Base-by-base conservation (phyloP, 495 filamentous ascomycete genomes). In the Xylaria sp. region DNA sequence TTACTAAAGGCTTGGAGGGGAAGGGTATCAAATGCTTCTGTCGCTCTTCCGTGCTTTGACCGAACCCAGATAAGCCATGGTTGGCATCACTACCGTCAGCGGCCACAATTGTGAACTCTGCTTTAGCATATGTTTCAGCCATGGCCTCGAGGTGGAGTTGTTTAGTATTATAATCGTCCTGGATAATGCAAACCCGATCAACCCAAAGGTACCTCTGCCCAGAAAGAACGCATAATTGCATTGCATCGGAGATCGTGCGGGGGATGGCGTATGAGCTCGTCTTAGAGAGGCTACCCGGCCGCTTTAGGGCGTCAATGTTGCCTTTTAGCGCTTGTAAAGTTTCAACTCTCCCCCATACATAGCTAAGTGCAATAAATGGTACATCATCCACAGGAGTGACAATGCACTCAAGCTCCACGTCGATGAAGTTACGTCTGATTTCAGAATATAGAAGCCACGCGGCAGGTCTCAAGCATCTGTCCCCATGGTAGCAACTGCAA, bases 181-280 rank as follows among this genome's bases (percentile, higher is more conserved):
- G 82, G 31, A 76, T 53, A 12, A 84, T 79, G 62, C 82, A 84
- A 29, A 80, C 72, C 26, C 69, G 66, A 70, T 84, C 82, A 6
- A 83, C 78, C 82, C 82, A 83, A 26, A 82, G 71, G 59, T 78
- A 82, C 9, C 59, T 71, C 14, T 76, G 68, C 7, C 77, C 73
- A 31, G 73, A 73, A 6, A 81, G 65, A 40, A 67, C 43, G 31
- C 55, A 59, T 19, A 59, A 35, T 37, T 31, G 37, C 11, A 82
- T 78, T 11, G 78, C 77, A 71, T 83, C 82, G 26, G 31, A 31
- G 6, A 59, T 59, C 29, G 55, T 59, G 19, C 17, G 24, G 26
- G 55, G 55, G 15, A 59, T 17, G 31, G 19, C 8, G 4, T 59
- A 12, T 59, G 55, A 59, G 29, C 55, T 19, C 5, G 55, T 17